phyloP scores from a whole-genome alignment of 2,329 filamentous ascomycete genomes.

The Acrocalymma vagum region DNA sequence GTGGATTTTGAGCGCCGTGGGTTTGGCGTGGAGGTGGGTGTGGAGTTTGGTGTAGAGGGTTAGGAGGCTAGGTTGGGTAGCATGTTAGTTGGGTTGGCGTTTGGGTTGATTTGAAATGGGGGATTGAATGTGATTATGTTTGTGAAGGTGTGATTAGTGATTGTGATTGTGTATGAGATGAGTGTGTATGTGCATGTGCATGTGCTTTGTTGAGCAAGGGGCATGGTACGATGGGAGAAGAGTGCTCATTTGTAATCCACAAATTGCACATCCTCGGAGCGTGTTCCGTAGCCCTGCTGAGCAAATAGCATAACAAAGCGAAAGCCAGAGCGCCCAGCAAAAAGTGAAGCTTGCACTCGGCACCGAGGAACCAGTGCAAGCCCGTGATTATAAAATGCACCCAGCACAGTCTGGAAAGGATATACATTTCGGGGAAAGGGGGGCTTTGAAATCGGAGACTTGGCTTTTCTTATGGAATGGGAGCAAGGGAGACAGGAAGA shows the following conservation, averaged over 20 bases:
- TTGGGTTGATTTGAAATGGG: background rate
- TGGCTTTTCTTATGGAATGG: slow-evolving; percentile 3
- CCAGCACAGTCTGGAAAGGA: slow-evolving; percentile 15
- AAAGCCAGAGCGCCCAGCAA: no score
- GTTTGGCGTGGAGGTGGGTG: slow-evolving; percentile 82
- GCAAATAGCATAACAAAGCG: no score
- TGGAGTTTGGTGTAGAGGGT: slow-evolving; percentile 87
- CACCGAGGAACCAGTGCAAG: background rate
- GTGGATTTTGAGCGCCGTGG: slow-evolving; percentile 85
- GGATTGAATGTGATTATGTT: background rate
- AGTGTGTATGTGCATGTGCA: no score
- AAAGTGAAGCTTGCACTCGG: no score
- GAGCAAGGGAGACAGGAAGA: slow-evolving; percentile 15
- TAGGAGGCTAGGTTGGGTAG: slow-evolving; percentile 65
- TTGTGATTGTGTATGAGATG: no score
- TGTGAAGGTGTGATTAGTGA: background rate
- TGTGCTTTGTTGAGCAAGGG: no score
- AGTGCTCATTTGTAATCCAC: no score
- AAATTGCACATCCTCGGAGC: no score
- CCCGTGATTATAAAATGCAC: no score
- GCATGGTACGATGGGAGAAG: no score
- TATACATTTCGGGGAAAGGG: background rate
- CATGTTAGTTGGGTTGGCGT: background rate
- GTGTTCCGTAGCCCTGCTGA: no score
- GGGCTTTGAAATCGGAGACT: background rate